Base-by-base conservation (phyloP, 2,329 filamentous ascomycete genomes). In the Hypoxylon sp. region DNA sequence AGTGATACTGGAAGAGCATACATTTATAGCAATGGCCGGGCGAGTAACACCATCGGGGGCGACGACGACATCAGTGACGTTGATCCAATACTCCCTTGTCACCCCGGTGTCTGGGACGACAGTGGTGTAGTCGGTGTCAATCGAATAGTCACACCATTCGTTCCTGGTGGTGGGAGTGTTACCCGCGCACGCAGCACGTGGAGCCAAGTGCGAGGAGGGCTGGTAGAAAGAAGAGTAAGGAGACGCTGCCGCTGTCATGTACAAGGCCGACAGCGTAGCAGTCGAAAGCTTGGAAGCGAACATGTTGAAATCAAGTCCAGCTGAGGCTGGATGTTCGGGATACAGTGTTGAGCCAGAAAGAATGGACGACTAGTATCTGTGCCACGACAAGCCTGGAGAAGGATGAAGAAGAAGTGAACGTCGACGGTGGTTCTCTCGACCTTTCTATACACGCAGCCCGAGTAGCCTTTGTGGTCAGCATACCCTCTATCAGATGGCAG, bases 91-190 rank as follows among this genome's bases (percentile, higher is more conserved):
- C 64, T 83, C 80, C 22, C 76, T 72, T 28, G 77, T 81, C 1
- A 79, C 78, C 24, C 79, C 78, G 8, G 79, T 81, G 41, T 79
- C 72, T 2, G 78, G 78, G 4, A 71, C 71, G 5, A 68, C 68
- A 10, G 67, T 69, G 17, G 65, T 72, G 66, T 78, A 79, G 54
- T 80, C 77, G 0, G 77, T 79, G 26, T 76, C 73, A 34, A 80
- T 73, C 37, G 77, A 77, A 57, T 77, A 80, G 52, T 80, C 75
- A 44, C 79, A 80, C 80, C 79, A 77, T 48, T 72, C 64, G 15
- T 56, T 68, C 24, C 72, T 68, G 44, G 72, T 72, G 17, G 69
- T 65, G n/a, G 72, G 65, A 7, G 72, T 73, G 43, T 74, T 74
- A 20, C 71, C 72, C 1, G 62, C 56, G 44, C 68, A 70, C 54